These are phyloP conservation scores for Lepiota subincarnata DNA, from an alignment of 768 basidiomycete species.

Conservation along the genomic window DNA sequence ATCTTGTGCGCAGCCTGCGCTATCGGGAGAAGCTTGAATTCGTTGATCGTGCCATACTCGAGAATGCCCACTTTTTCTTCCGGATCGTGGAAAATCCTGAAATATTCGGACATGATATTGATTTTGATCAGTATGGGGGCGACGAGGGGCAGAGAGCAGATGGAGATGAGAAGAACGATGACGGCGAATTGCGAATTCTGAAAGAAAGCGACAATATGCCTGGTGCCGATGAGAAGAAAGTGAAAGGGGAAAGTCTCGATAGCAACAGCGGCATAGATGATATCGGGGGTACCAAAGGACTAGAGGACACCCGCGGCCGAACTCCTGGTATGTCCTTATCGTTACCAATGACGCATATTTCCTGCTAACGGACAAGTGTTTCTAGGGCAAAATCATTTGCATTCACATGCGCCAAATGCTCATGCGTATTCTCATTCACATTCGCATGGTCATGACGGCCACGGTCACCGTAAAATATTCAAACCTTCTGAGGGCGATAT, in stretches of 20 bases:
- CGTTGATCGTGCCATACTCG: conserved; percentile 77
- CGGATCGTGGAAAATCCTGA: conserved; percentile 74
- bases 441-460: conserved; percentile 27
- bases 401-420: conserved; percentile 14
- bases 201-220: neutral
- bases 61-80: conserved; percentile 74
- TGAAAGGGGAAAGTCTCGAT: no score
- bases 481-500: conserved; percentile 70
- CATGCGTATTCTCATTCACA: conserved; percentile 26
- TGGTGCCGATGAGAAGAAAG: neutral
- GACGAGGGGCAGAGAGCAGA: conserved; percentile 11
- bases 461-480: conserved; percentile 27
- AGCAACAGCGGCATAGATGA: no score
- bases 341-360: neutral
- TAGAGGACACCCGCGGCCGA: no score
- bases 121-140: conserved; percentile 24
- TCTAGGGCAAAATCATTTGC: conserved; percentile 14
- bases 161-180: conserved; percentile 2
- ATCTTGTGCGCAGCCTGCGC: conserved; percentile 60
- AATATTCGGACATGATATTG: conserved; percentile 65
- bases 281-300: neutral
- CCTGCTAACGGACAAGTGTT: neutral
- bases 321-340: no score
- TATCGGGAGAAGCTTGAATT: conserved; percentile 76
- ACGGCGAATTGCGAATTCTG: neutral